A percentile compares a stretch with the other conserved stretches of the same genome.
Conservation (phyloP, 2,329 filamentous ascomycete species). For the Neonectria coccinea region DNA sequence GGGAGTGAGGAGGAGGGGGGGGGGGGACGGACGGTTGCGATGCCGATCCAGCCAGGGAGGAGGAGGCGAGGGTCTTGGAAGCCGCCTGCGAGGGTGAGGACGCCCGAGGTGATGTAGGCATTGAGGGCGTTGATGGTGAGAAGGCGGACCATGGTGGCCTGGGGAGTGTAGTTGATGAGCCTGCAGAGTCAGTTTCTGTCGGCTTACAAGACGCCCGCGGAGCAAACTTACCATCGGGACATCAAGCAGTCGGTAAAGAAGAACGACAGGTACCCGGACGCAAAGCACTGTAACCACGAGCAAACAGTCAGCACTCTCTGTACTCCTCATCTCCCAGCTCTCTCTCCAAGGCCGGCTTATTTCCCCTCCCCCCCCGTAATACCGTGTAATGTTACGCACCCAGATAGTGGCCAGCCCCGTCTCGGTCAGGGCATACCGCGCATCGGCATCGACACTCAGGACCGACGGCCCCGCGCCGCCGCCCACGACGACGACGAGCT, state of each 20-base stretch:
- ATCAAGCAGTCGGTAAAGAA: constrained; percentile 88
- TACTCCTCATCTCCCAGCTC: constrained; percentile 1
- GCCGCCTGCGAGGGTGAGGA: constrained; percentile 76
- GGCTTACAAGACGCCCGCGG: background rate
- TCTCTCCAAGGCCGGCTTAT: background rate
- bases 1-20: background rate
- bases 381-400: constrained; percentile 61
- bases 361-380: background rate
- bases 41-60: constrained; percentile 81
- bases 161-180: constrained; percentile 86
- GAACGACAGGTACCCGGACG: constrained; percentile 82
- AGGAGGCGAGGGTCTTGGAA: constrained; percentile 77
- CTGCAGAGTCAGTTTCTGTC: constrained; percentile 53
- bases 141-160: constrained; percentile 83
- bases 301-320: constrained; percentile 26
- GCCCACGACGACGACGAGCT: constrained; percentile 46
- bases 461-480: constrained; percentile 30
- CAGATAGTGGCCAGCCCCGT: constrained; percentile 79
- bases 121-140: constrained; percentile 80
- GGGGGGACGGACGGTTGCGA: constrained; percentile 70
- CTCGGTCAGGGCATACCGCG: constrained; percentile 68
- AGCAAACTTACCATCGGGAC: constrained; percentile 75
- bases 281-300: constrained; percentile 68
- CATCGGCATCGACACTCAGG: constrained; percentile 39
- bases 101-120: constrained; percentile 79